Conservation (phyloP, 2,329 filamentous ascomycete genomes). For the Pochonia chlamydosporia region DNA sequence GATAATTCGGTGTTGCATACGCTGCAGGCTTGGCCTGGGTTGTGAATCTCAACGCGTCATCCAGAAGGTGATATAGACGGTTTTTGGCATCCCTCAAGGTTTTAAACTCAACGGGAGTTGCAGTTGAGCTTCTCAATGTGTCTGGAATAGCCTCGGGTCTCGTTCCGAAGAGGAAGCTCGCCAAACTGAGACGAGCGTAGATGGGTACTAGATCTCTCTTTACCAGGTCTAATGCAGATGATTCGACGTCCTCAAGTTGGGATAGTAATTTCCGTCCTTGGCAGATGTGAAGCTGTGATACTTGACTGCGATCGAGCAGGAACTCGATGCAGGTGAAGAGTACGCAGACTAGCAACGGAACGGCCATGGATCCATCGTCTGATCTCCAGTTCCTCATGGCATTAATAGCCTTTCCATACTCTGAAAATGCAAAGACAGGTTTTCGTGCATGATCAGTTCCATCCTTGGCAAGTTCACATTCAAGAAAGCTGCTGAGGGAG, state of each 20-base stretch:
- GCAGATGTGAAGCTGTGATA: slow-evolving; percentile 38
- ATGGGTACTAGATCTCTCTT: slow-evolving; percentile 36
- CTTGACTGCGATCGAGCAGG: slow-evolving; percentile 41
- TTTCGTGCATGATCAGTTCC: slow-evolving; percentile 12
- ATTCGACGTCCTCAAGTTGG: slow-evolving; percentile 21
- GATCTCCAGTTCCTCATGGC: slow-evolving; percentile 31
- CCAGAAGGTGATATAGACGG: slow-evolving; percentile 31
- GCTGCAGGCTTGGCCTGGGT: too few relatives aligned
- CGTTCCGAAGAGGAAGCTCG: slow-evolving; percentile 34
- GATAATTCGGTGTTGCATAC: too few relatives aligned
- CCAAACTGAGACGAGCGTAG: slow-evolving; percentile 36
- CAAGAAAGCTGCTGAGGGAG: slow-evolving; percentile 43
- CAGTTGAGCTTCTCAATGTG: slow-evolving; percentile 23
- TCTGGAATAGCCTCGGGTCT: slow-evolving; percentile 29
- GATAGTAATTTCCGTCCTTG: slow-evolving; percentile 37
- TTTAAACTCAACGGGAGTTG: slow-evolving; percentile 28
- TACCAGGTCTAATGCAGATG: slow-evolving; percentile 29
- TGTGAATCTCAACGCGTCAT: slow-evolving; percentile 15
- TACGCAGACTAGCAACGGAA: slow-evolving; percentile 39
- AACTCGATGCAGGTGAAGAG: slow-evolving; percentile 51
- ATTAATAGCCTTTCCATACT: slow-evolving; percentile 44
- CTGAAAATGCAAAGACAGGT: slow-evolving; percentile 17
- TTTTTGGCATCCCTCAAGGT: slow-evolving; percentile 24
- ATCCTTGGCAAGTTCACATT: slow-evolving; percentile 19
- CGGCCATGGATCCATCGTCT: slow-evolving; percentile 21